Evolutionary conservation across 129 eudicot species (phyloP).

Genomic region (Logfia minima): DNA sequence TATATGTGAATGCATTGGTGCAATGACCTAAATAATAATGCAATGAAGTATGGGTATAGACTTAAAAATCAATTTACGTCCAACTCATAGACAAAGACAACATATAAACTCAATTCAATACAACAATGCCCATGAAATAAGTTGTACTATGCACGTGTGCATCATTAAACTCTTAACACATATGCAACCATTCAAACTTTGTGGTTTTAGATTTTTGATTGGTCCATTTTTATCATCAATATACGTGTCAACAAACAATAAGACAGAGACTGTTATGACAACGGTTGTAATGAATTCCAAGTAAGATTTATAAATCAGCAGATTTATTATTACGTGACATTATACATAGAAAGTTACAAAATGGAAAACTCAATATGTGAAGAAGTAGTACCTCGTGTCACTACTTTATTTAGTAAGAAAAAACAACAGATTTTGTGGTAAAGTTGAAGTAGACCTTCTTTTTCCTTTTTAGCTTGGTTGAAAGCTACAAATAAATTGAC

Average conservation of each 20-base stretch:
- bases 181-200: constrained; percentile 27
- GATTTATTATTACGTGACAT: not conserved
- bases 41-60: constrained; percentile 34
- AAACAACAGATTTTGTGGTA: too few species aligned
- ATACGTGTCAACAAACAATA: constrained; percentile 14
- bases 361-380: not conserved
- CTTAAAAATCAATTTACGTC: constrained; percentile 22
- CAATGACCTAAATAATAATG: not conserved
- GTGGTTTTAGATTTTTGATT: constrained; percentile 30
- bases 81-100: constrained; percentile 35
- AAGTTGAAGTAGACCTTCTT: too few species aligned
- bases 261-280: constrained; percentile 14
- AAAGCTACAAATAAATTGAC: too few species aligned
- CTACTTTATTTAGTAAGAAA: too few species aligned
- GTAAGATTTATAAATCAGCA: not conserved
- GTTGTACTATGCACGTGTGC: constrained; percentile 44
- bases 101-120: constrained; percentile 29
- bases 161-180: constrained; percentile 26
- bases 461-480: too few species aligned
- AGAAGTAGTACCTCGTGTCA: too few species aligned
- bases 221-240: constrained; percentile 36
- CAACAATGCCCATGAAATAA: constrained; percentile 30
- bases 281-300: constrained; percentile 16
- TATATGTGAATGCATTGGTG: not conserved
- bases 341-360: constrained; percentile 2